Evolutionary conservation across 192 early-diverging fungal species (phyloP).

Genomic region (Phlyctochytrium bullatum): DNA sequence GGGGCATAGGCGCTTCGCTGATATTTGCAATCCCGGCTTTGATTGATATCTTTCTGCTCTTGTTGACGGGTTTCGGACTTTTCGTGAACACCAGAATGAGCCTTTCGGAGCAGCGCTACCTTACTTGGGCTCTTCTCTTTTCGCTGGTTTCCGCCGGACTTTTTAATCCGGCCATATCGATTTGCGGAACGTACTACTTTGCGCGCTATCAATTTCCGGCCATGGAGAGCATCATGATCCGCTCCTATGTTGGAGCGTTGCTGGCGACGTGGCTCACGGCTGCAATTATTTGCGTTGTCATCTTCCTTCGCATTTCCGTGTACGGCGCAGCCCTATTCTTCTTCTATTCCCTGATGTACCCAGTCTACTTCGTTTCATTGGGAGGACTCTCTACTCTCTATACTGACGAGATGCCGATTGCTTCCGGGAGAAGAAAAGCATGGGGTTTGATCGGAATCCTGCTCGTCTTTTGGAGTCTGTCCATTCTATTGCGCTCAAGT

Average conservation of each 20-base stretch:
- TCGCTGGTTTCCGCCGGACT: not conserved
- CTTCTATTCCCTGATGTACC: not conserved
- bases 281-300: not conserved
- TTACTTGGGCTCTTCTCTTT: not conserved
- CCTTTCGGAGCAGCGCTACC: not conserved
- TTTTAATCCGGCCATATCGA: not conserved
- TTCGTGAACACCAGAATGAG: not conserved
- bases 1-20: not conserved
- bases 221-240: not conserved
- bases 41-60: not conserved
- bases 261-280: not conserved
- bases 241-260: not conserved
- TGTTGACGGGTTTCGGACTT: not conserved
- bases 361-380: not conserved
- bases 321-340: not conserved
- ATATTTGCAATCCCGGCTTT: not conserved
- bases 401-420: not conserved
- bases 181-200: not conserved
- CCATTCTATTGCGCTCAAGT: not conserved
- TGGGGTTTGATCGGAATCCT: not conserved
- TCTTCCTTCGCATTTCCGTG: not conserved
- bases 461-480: not conserved
- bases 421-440: not conserved
- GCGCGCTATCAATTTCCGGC: not conserved
- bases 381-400: not conserved